phyloP scores from a whole-genome alignment of 2,329 filamentous ascomycete species.

The Cladosporium sp. region DNA sequence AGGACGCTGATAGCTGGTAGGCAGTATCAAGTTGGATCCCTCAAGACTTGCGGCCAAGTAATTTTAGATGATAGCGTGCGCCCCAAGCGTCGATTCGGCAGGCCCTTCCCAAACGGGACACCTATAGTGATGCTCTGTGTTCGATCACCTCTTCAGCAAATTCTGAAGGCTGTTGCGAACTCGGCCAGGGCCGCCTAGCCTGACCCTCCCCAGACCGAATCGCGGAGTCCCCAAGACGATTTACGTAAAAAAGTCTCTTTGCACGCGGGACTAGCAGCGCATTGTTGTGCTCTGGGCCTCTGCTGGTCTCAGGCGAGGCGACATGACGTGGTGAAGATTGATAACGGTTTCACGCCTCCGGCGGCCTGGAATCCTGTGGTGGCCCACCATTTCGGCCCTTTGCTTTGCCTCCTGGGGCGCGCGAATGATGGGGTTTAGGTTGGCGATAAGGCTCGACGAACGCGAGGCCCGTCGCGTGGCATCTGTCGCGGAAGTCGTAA shows the following conservation, averaged over 20 bases:
- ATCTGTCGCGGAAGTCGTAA: neutral
- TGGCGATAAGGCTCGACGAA: conserved; percentile 1
- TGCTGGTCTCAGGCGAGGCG: neutral
- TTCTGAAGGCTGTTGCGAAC: no score
- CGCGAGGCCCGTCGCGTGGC: conserved; percentile 2
- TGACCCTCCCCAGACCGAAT: neutral
- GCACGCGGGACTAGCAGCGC: neutral
- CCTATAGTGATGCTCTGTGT: no score
- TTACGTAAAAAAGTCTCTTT: conserved; percentile 6
- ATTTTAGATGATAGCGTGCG: neutral
- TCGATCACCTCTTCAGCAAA: no score
- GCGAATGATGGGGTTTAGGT: neutral
- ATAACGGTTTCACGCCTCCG: conserved; percentile 4
- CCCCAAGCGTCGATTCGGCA: conserved; percentile 1
- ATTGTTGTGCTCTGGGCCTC: conserved; percentile 6
- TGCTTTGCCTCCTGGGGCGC: neutral
- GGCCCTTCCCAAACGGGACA: neutral
- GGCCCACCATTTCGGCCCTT: neutral
- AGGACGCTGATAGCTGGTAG: neutral
- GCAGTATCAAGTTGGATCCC: neutral
- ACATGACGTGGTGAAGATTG: neutral
- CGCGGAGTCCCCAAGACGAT: conserved; percentile 4
- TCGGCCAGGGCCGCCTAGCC: neutral
- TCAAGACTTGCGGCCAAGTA: conserved; percentile 2
- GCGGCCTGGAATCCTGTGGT: conserved; percentile 1